A percentile compares a stretch with the other conserved stretches of the same genome.
Conservation (phyloP, 169 alveolate genomes). For the Toxoplasma gondii region DNA sequence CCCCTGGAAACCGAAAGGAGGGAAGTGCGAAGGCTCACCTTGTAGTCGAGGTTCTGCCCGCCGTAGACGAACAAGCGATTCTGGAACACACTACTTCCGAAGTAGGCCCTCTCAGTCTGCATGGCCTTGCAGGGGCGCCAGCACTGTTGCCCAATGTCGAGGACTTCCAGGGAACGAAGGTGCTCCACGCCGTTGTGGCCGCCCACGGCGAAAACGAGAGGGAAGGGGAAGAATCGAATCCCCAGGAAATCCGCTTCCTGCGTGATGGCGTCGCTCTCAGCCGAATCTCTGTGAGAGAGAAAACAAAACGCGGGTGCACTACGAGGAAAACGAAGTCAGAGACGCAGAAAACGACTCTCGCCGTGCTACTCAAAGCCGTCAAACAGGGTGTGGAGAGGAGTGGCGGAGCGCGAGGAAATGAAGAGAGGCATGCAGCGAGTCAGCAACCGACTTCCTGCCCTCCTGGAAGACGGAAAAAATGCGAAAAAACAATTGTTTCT, state of each 20-base stretch:
- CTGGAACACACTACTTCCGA: constrained; percentile 55
- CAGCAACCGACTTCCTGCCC: no score
- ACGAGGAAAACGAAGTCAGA: not conserved
- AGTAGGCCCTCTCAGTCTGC: constrained; percentile 81
- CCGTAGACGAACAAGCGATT: constrained; percentile 87
- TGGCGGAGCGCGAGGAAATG: no score
- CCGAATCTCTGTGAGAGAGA: constrained; percentile 64
- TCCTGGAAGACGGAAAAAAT: no score
- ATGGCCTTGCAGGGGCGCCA: constrained; percentile 90
- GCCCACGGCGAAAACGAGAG: constrained; percentile 82
- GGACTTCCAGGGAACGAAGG: constrained; percentile 80
- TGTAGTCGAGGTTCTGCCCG: constrained; percentile 90
- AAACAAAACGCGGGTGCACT: not conserved
- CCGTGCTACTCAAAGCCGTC: no score
- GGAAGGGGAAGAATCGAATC: constrained; percentile 85
- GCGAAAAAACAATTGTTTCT: no score
- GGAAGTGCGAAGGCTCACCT: constrained; percentile 71
- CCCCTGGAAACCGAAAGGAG: not conserved
- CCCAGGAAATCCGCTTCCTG: constrained; percentile 86
- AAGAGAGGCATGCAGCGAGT: no score
- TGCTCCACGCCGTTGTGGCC: constrained; percentile 87
- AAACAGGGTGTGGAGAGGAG: no score
- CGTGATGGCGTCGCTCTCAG: constrained; percentile 81
- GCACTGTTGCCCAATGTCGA: constrained; percentile 84
- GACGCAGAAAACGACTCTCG: no score